phyloP scores from a whole-genome alignment of 148 eudicot genomes.

The Chenopodium album region DNA sequence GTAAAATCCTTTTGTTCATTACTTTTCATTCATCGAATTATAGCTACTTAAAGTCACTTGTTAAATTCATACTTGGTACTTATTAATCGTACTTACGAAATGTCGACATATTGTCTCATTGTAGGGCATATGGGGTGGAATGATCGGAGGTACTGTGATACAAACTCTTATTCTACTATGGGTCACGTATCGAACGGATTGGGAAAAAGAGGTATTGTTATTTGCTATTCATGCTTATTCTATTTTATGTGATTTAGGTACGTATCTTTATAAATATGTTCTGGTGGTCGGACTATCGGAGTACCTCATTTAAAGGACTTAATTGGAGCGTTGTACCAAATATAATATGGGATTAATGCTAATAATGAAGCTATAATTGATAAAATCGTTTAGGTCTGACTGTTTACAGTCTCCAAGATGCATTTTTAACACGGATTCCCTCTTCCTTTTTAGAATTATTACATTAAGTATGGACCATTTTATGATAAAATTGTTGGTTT shows the following conservation, averaged over 20 bases:
- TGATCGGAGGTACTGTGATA: slow-evolving; percentile 77
- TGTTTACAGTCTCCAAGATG: too few species aligned
- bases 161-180: slow-evolving; percentile 61
- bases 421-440: too few species aligned
- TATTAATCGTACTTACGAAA: neutral
- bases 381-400: too few species aligned
- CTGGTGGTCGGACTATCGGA: too few species aligned
- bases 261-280: neutral
- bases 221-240: neutral
- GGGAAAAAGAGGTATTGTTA: slow-evolving; percentile 49
- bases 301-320: neutral
- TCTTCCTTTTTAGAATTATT: neutral
- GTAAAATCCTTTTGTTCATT: slow-evolving; percentile 13
- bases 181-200: slow-evolving; percentile 37
- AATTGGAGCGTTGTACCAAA: too few species aligned
- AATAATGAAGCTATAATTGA: too few species aligned
- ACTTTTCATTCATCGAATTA: too few species aligned
- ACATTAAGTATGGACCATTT: neutral
- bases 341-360: too few species aligned
- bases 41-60: too few species aligned
- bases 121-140: slow-evolving; percentile 86
- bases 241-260: neutral
- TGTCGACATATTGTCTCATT: neutral
- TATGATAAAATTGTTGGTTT: too few species aligned
- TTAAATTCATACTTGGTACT: neutral